Evolutionary conservation across 2,329 filamentous ascomycete genomes (phyloP).

Genomic region (Nemania bipapillata): DNA sequence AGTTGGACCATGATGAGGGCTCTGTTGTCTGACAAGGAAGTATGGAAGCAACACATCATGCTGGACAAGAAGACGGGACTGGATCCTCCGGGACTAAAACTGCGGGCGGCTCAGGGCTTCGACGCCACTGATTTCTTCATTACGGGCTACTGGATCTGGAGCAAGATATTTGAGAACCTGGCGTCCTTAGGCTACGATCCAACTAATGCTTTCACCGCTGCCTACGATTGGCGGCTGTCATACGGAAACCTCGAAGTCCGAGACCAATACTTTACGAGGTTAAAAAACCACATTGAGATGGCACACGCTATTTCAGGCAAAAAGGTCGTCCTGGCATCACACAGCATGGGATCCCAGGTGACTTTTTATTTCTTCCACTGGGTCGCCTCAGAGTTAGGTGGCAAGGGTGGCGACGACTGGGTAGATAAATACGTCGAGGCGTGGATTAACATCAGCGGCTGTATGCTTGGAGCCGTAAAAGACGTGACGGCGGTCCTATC

Average conservation of each 20-base stretch:
- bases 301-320: conserved; percentile 76
- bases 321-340: conserved; percentile 87
- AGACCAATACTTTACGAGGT: conserved; percentile 91
- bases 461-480: conserved; percentile 95
- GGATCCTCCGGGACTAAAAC: conserved; percentile 88
- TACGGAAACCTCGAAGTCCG: conserved; percentile 89
- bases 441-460: conserved; percentile 98
- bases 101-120: conserved; percentile 93
- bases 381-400: conserved; percentile 82
- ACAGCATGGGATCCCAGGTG: conserved; percentile 98
- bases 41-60: conserved; percentile 98
- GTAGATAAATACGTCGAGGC: conserved; percentile 89
- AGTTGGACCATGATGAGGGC: conserved; percentile 99
- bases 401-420: conserved; percentile 85
- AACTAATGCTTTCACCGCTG: conserved; percentile 74
- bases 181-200: conserved; percentile 97
- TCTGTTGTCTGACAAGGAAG: conserved; percentile 88
- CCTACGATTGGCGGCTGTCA: conserved; percentile 91
- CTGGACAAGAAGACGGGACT: conserved; percentile 90
- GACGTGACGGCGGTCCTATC: conserved; percentile 89
- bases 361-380: conserved; percentile 85
- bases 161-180: conserved; percentile 96
- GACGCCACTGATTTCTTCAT: conserved; percentile 97
- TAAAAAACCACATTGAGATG: conserved; percentile 91
- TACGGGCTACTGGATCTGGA: conserved; percentile 97